phyloP scores from a whole-genome alignment of 371 early-diverging fungal species.

The Massospora cicadina region DNA sequence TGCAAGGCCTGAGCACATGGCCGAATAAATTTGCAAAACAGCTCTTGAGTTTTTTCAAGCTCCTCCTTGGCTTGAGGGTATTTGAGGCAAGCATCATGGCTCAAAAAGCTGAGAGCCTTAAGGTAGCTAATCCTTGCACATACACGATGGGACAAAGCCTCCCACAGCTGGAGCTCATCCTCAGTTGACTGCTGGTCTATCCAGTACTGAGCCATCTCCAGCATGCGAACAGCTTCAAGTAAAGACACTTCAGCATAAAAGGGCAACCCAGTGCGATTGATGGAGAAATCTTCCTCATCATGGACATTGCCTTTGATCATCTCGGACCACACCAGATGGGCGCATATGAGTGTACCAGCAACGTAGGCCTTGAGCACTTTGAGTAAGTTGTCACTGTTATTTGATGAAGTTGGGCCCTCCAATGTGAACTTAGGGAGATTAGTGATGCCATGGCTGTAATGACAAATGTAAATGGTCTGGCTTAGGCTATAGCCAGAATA shows the following conservation, averaged over 20 bases:
- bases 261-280: conserved; percentile 37
- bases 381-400: conserved; percentile 17
- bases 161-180: neutral
- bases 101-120: conserved; percentile 14
- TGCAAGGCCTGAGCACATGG: conserved; percentile 9
- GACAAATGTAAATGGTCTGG: conserved; percentile 52
- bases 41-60: conserved; percentile 10
- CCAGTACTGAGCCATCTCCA: conserved; percentile 27
- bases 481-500: conserved; percentile 48
- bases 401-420: conserved; percentile 2
- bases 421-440: conserved; percentile 13
- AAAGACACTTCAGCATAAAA: conserved; percentile 31
- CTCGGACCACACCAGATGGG: conserved; percentile 34
- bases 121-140: conserved; percentile 18
- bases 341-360: conserved; percentile 30
- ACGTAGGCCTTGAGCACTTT: conserved; percentile 29
- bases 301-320: conserved; percentile 40
- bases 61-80: conserved; percentile 13
- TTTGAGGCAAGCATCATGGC: conserved; percentile 15
- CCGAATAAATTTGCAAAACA: conserved; percentile 10
- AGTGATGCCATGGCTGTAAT: conserved; percentile 34
- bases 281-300: conserved; percentile 56
- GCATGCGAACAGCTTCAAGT: conserved; percentile 22
- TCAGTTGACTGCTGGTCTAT: conserved; percentile 10
- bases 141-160: conserved; percentile 12